phyloP scores from a whole-genome alignment of 352 stramenopile genomes.

The Phytophthora parvispora region DNA sequence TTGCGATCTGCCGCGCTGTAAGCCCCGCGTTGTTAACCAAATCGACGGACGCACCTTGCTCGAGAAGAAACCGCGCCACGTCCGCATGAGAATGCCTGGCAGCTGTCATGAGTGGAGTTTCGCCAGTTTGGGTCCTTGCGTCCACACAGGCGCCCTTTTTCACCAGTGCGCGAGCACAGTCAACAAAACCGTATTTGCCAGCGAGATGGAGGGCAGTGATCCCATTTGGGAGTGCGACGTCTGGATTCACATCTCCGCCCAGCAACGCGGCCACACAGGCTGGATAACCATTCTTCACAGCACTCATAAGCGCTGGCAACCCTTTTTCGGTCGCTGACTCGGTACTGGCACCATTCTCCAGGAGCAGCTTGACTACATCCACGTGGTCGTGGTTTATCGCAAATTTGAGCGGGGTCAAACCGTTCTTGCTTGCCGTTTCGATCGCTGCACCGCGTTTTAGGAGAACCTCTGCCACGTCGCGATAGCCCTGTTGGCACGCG shows the following conservation, averaged over 20 bases:
- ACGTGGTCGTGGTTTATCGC: slow-evolving; percentile 4
- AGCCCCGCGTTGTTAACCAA: neutral
- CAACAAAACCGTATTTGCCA: neutral
- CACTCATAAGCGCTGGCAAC: slow-evolving; percentile 1
- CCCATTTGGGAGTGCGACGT: neutral
- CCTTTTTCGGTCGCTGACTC: neutral
- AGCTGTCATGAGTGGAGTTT: neutral
- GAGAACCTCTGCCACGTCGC: neutral
- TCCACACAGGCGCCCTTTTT: neutral
- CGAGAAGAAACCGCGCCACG: neutral
- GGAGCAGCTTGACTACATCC: neutral
- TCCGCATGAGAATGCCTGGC: neutral
- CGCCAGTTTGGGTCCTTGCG: neutral
- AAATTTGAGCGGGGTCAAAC: slow-evolving; percentile 2
- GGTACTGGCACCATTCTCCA: neutral
- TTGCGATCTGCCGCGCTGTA: neutral
- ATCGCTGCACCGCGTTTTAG: neutral
- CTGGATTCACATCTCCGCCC: neutral
- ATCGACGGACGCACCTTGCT: neutral
- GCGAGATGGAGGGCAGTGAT: neutral
- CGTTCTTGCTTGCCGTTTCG: neutral
- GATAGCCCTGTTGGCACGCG: neutral
- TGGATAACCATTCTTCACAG: neutral
- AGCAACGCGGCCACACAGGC: slow-evolving; percentile 7
- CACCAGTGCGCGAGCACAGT: neutral